Evolutionary conservation across 2,329 filamentous ascomycete species (phyloP).

Genomic region (Phaeosphaeriaceae sp.): DNA sequence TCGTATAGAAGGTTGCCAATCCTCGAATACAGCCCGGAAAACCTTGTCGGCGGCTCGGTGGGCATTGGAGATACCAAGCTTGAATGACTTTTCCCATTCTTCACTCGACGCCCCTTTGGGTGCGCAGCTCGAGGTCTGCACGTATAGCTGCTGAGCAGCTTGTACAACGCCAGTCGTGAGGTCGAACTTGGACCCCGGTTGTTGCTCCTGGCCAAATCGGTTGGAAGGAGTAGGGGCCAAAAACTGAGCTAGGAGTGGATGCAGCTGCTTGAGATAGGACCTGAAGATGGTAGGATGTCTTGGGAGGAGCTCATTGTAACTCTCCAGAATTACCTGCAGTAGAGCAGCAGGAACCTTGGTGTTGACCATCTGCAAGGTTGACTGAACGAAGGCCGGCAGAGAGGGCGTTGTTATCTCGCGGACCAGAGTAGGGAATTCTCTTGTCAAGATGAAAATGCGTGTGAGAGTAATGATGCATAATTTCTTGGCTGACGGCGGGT

Average conservation of each 20-base stretch:
- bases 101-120: conserved; percentile 79
- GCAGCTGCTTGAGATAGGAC: conserved; percentile 75
- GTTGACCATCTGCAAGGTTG: conserved; percentile 70
- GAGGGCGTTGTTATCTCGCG: conserved; percentile 88
- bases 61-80: conserved; percentile 67
- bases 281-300: conserved; percentile 85
- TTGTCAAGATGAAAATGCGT: conserved; percentile 83
- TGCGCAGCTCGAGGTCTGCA: conserved; percentile 79
- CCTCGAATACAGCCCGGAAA: conserved; percentile 80
- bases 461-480: conserved; percentile 79
- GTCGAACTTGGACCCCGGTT: conserved; percentile 41
- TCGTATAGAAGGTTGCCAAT: conserved; percentile 74
- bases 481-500: conserved; percentile 77
- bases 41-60: conserved; percentile 79
- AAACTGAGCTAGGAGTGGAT: conserved; percentile 65
- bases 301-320: conserved; percentile 76
- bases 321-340: conserved; percentile 73
- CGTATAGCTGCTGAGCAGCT: conserved; percentile 70
- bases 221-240: conserved; percentile 69
- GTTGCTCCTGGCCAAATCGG: conserved; percentile 29
- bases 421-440: conserved; percentile 81
- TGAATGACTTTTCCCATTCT: conserved; percentile 78
- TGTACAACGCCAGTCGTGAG: conserved; percentile 63
- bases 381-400: conserved; percentile 75
- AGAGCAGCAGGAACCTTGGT: conserved; percentile 50